These are phyloP conservation scores for Cladorrhinum sp. DNA, from an alignment of 2,329 filamentous ascomycete genomes.

Conservation along the genomic window DNA sequence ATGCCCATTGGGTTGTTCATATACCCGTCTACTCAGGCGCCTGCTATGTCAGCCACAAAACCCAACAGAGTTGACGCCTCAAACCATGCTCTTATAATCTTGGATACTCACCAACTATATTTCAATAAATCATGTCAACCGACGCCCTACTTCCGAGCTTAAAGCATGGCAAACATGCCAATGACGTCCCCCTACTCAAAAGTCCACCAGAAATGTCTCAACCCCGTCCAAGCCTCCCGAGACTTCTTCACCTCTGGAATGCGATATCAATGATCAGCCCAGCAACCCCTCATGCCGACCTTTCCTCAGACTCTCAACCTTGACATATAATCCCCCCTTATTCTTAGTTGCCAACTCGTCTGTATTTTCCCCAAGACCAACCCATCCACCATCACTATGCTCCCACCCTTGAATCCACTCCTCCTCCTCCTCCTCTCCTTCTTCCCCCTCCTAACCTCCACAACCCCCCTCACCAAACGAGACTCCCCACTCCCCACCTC, in stretches of 20 bases:
- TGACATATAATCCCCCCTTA: neutral
- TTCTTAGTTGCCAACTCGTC: neutral
- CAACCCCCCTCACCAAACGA: neutral
- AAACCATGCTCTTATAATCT: neutral
- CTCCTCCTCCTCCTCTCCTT: neutral
- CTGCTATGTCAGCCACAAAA: neutral
- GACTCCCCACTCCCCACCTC: conserved; percentile 21
- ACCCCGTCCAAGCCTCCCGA: neutral
- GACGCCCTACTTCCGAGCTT: neutral
- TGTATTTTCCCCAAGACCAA: neutral
- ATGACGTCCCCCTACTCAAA: neutral
- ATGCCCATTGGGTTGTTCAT: no score
- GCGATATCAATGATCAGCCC: neutral
- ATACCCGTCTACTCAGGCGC: neutral
- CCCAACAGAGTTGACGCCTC: neutral
- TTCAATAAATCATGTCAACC: neutral
- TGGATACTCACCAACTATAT: neutral
- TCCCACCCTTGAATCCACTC: neutral
- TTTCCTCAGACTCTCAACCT: neutral
- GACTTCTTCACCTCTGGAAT: neutral
- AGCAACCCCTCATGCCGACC: neutral
- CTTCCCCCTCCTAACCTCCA: neutral
- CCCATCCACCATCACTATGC: neutral
- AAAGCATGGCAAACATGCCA: neutral
- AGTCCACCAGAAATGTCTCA: neutral